Evolutionary conservation across 2,329 filamentous ascomycete species (phyloP), one percentile per base, ranked within the genome.

Genomic region (Penicillium psychrosexuale): DNA sequence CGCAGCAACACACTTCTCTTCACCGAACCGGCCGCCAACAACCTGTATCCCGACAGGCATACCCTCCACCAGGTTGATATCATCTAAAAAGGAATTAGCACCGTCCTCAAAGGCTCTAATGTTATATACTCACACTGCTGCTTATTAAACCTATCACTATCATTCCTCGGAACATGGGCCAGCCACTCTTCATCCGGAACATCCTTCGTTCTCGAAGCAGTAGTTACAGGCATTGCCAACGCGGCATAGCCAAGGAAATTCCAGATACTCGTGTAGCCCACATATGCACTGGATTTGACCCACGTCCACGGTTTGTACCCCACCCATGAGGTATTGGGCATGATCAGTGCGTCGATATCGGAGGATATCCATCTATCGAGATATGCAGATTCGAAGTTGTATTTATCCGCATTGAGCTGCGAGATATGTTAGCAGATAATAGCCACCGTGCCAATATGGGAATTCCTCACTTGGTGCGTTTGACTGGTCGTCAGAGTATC

Each of bases 1-100:
- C 7, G 71, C 63, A 22, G 65, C 63, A 44, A 73, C 57, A 27
- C 63, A 66, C 34, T 66, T 72, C 56, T 73, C 70, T 27, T 73
- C 70, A 8, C 68, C 69, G 49, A 69, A 68, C 38, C 67, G 62
- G 1, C 69, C 68, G 0, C 66, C 66, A 2, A 73, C 65, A 40
- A 73, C 59, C 55, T 73, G 71, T 17, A 73, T 53, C 5, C 70
- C 63, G 15, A 73, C 66, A 11, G 71, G 71, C 66, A 72, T 69
- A 24, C 66, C 66, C 27, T 71, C 58, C 2, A 72, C 63, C 1
- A 72, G 46, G 17, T 71, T 49, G 6, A 69, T 54, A 58, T 72
- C 67, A 62, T 71, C 68, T 70, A 44, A 24, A 42, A 11, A 15
- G 11, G 27, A n/a, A 27, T 45, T 5, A 53, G 36, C 5, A 53